phyloP scores from a whole-genome alignment of 2,329 filamentous ascomycete species.

The Venturiaceae sp. region DNA sequence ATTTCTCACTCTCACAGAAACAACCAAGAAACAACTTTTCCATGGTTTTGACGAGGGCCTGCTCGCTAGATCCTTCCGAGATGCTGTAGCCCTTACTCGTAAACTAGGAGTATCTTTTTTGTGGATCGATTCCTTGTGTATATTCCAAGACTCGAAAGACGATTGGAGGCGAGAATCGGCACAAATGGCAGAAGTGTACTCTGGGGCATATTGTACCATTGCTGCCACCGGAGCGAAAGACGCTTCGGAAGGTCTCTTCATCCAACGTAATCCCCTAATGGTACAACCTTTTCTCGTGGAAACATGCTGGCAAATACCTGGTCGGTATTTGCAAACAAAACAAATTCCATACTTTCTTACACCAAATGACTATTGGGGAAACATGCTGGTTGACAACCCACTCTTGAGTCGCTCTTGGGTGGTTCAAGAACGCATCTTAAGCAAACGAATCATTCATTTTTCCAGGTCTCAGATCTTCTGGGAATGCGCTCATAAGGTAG shows the following conservation, averaged over 20 bases:
- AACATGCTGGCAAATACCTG: too few species aligned
- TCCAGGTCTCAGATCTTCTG: too few species aligned
- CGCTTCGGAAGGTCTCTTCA: not conserved
- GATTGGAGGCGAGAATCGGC: conserved; percentile 3
- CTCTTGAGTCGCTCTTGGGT: not conserved
- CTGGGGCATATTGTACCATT: not conserved
- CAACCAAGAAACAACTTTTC: not conserved
- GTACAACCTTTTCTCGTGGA: too few species aligned
- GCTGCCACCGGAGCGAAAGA: not conserved
- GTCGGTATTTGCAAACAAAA: too few species aligned
- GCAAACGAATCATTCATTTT: not conserved
- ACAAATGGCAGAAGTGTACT: not conserved
- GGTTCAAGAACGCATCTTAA: not conserved
- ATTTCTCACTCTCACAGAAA: not conserved
- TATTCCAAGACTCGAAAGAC: not conserved
- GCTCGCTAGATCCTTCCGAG: not conserved
- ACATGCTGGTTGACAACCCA: too few species aligned
- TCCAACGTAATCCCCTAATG: not conserved
- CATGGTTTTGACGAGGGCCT: not conserved
- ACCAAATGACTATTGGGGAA: too few species aligned
- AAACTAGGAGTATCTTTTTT: not conserved
- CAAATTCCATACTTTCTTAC: too few species aligned
- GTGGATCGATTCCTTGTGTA: conserved; percentile 8
- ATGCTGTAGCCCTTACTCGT: not conserved
- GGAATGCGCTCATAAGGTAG: too few species aligned